These are phyloP conservation scores for Saprolegnia diclina DNA, from an alignment of 352 stramenopile genomes.

Conservation along the genomic window DNA sequence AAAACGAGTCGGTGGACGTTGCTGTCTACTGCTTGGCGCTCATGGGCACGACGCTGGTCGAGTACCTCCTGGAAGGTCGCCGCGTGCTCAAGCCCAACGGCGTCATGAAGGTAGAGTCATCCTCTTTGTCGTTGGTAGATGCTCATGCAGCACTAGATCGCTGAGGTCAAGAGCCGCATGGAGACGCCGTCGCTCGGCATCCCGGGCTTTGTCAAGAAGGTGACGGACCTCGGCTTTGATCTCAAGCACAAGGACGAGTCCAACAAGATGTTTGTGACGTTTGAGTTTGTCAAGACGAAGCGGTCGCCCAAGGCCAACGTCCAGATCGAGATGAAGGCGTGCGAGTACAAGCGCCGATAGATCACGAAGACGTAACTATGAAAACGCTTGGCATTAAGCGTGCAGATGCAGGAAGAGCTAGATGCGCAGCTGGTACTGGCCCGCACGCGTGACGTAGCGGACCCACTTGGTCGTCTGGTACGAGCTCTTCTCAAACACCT, in stretches of 20 bases:
- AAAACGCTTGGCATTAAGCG: too few relatives aligned
- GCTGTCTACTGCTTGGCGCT: conserved; percentile 96
- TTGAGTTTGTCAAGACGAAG: conserved; percentile 65
- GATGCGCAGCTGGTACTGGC: conserved; percentile 92
- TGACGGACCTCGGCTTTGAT: conserved; percentile 67
- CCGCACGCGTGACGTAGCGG: conserved; percentile 96
- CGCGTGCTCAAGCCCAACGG: conserved; percentile 91
- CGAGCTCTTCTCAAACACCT: conserved; percentile 98
- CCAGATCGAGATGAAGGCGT: conserved; percentile 71
- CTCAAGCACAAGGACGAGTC: conserved; percentile 60
- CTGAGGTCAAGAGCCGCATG: conserved; percentile 80
- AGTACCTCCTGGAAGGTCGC: conserved; percentile 95
- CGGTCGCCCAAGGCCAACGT: conserved; percentile 45
- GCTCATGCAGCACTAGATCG: conserved; percentile 30
- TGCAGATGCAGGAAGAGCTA: too few relatives aligned
- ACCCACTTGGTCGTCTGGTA: conserved; percentile 99
- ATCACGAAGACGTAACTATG: neutral
- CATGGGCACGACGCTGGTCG: conserved; percentile 96
- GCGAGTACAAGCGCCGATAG: conserved; percentile 81
- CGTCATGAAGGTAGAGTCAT: conserved; percentile 64
- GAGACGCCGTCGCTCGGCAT: conserved; percentile 64
- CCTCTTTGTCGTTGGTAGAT: neutral
- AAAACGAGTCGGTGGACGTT: conserved; percentile 88
- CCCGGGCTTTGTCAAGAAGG: conserved; percentile 49
- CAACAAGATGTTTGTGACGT: conserved; percentile 85